A percentile compares a stretch with the other conserved stretches of the same genome.
phyloP scores from a whole-genome alignment of 306 rosid genomes.

The Hylodesmum podocarpum region DNA sequence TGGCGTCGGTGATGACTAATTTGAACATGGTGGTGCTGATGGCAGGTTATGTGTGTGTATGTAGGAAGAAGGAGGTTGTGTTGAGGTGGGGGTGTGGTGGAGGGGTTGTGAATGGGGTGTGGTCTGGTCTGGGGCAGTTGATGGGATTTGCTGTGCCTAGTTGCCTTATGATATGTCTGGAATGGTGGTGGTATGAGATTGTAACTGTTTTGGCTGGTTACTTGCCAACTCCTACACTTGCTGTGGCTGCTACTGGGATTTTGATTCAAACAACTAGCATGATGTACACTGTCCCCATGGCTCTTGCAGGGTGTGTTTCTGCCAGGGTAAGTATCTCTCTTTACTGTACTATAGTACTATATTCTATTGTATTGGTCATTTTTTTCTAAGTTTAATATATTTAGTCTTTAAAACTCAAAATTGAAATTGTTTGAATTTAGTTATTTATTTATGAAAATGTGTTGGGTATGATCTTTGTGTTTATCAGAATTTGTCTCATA shows the following conservation, averaged over 20 bases:
- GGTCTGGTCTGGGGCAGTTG: conserved; percentile 57
- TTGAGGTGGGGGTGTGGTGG: conserved; percentile 48
- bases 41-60: conserved; percentile 60
- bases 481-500: too few relatives aligned
- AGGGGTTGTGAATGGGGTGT: conserved; percentile 16
- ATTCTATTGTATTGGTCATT: neutral
- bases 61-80: conserved; percentile 37
- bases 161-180: conserved; percentile 87
- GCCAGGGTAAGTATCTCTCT: conserved; percentile 57
- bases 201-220: conserved; percentile 90
- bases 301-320: conserved; percentile 95
- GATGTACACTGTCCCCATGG: conserved; percentile 99
- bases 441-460: too few relatives aligned
- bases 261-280: conserved; percentile 93
- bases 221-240: conserved; percentile 59
- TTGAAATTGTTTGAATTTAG: too few relatives aligned
- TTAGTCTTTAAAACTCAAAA: too few relatives aligned
- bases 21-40: conserved; percentile 70
- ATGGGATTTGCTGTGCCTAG: conserved; percentile 82
- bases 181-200: conserved; percentile 99
- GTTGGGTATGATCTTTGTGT: too few relatives aligned
- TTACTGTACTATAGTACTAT: neutral
- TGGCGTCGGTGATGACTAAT: conserved; percentile 85
- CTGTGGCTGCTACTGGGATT: conserved; percentile 97
- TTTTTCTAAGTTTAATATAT: neutral